Percentiles rank a stretch among this genome's conserved stretches.
phyloP scores from a whole-genome alignment of 768 basidiomycete species.

The Amanita inopinata region DNA sequence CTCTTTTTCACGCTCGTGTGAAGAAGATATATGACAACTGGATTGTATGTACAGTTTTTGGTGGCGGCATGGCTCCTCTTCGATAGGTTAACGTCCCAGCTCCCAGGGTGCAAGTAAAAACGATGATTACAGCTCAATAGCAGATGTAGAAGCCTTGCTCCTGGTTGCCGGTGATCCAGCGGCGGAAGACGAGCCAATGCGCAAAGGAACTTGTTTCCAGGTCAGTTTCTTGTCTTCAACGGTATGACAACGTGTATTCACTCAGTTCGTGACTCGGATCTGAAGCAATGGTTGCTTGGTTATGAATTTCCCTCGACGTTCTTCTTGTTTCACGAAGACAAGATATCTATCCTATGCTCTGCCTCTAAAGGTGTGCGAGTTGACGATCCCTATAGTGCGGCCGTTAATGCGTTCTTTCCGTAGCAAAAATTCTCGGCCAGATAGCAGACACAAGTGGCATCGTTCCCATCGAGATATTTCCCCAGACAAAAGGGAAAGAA shows the following conservation, averaged over 20 bases:
- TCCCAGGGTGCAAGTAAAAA: constrained; percentile 53
- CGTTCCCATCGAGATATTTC: constrained; percentile 67
- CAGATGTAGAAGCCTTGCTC: constrained; percentile 59
- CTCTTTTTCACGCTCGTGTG: constrained; percentile 44
- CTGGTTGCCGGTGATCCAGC: constrained; percentile 71
- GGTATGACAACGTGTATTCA: constrained; percentile 11
- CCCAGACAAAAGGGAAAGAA: constrained; percentile 76
- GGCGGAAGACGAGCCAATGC: constrained; percentile 81
- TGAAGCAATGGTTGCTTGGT: constrained; percentile 90
- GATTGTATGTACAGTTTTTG: constrained; percentile 36
- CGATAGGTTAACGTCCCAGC: constrained; percentile 9
- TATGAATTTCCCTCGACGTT: constrained; percentile 97
- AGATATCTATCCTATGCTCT: constrained; percentile 74
- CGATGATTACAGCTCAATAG: constrained; percentile 63
- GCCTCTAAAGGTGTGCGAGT: constrained; percentile 65
- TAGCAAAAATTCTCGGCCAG: constrained; percentile 83
- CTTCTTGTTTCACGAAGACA: constrained; percentile 71
- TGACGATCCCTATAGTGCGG: not conserved
- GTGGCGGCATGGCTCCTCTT: constrained; percentile 9
- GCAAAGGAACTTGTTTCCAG: constrained; percentile 88
- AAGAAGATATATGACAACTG: constrained; percentile 52
- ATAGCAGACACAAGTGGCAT: constrained; percentile 46
- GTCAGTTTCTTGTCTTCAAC: constrained; percentile 30
- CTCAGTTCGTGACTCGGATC: constrained; percentile 1
- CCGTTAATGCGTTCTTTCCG: constrained; percentile 3